These are phyloP conservation scores for Fusarium penzigii DNA, from an alignment of 2,329 filamentous ascomycete species.

Conservation along the genomic window DNA sequence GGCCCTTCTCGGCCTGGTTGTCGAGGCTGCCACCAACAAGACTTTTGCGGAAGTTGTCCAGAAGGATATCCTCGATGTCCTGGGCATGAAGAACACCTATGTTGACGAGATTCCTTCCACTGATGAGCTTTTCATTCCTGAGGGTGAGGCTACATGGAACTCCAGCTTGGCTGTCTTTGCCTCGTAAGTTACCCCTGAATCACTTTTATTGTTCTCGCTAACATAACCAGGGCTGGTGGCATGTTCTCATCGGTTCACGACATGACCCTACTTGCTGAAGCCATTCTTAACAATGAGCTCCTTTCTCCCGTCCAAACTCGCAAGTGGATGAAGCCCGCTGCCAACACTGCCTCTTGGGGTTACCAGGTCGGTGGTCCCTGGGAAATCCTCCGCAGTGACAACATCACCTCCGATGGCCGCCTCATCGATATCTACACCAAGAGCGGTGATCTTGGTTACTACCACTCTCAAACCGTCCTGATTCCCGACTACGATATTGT, in stretches of 20 bases:
- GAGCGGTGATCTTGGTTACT: slow-evolving; percentile 43
- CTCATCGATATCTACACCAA: slow-evolving; percentile 51
- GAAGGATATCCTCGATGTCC: slow-evolving; percentile 42
- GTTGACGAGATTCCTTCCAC: slow-evolving; percentile 34
- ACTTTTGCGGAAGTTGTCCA: slow-evolving; percentile 41
- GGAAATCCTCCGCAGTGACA: slow-evolving; percentile 46
- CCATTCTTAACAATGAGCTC: slow-evolving; percentile 45
- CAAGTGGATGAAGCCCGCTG: slow-evolving; percentile 47
- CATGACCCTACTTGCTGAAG: slow-evolving; percentile 41
- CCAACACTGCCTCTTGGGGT: slow-evolving; percentile 38
- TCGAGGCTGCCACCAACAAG: slow-evolving; percentile 46
- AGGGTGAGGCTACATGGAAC: slow-evolving; percentile 37
- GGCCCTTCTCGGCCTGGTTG: slow-evolving; percentile 44
- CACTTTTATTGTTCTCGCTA: background rate
- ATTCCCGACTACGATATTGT: slow-evolving; percentile 49
- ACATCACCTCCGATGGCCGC: slow-evolving; percentile 39
- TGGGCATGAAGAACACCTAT: slow-evolving; percentile 43
- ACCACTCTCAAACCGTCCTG: slow-evolving; percentile 41
- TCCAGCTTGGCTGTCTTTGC: slow-evolving; percentile 35
- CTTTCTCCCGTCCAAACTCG: slow-evolving; percentile 41
- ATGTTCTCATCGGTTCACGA: slow-evolving; percentile 45
- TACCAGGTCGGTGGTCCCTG: slow-evolving; percentile 46
- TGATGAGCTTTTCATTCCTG: slow-evolving; percentile 37
- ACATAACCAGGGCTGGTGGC: slow-evolving; percentile 34
- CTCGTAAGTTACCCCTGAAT: slow-evolving; percentile 28